phyloP scores from a whole-genome alignment of 345 rosid species.

The Eutrema yunnanense region DNA sequence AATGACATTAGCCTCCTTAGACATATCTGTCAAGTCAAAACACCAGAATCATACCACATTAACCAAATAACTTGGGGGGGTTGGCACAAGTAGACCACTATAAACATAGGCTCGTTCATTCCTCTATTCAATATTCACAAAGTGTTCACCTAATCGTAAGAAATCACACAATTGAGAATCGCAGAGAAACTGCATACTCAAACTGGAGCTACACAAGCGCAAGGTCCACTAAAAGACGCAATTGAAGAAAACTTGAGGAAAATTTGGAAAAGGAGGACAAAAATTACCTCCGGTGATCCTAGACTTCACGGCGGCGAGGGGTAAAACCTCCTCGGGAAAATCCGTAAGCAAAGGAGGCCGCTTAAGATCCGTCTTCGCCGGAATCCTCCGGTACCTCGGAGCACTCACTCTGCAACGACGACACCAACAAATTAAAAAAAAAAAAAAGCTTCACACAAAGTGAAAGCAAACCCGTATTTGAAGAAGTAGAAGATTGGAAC shows the following conservation, averaged over 20 bases:
- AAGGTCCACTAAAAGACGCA: no score
- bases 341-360: conserved; percentile 61
- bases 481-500: neutral
- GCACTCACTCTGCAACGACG: conserved; percentile 53
- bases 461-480: neutral
- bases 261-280: neutral
- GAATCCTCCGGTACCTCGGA: conserved; percentile 75
- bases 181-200: neutral
- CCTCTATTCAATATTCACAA: neutral
- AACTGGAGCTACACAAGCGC: no score
- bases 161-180: neutral
- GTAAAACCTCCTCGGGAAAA: conserved; percentile 62
- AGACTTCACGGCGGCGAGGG: conserved; percentile 54
- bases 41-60: neutral
- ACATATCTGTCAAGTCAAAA: conserved; percentile 45
- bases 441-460: neutral
- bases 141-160: neutral
- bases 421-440: neutral
- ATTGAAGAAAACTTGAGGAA: neutral
- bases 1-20: conserved; percentile 58
- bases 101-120: neutral
- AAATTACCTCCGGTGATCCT: conserved; percentile 56
- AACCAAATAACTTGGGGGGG: neutral
- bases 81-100: neutral
- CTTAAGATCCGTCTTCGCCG: conserved; percentile 83